Conservation (phyloP, 73 alveolate genomes). For the Paramecium pentaurelia region DNA sequence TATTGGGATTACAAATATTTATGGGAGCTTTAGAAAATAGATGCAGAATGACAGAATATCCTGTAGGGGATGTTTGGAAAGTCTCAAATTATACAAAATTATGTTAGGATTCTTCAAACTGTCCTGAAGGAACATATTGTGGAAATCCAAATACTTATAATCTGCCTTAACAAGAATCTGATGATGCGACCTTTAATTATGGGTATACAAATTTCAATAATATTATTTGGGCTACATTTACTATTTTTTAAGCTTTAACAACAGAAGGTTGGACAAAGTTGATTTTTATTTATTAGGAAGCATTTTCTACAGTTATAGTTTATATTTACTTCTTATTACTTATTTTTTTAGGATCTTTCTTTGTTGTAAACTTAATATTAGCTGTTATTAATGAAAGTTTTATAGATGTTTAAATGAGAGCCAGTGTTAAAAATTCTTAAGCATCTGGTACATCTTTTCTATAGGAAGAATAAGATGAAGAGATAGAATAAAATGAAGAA, state of each 20-base stretch:
- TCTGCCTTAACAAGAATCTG: constrained; percentile 11
- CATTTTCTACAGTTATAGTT: constrained; percentile 19
- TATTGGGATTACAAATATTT: constrained; percentile 71
- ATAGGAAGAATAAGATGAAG: background rate
- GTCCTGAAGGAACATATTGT: constrained; percentile 43
- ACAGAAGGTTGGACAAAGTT: constrained; percentile 70
- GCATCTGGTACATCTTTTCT: background rate
- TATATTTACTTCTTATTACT: constrained; percentile 54
- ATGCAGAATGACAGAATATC: constrained; percentile 57
- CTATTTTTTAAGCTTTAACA: constrained; percentile 64
- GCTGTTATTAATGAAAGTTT: constrained; percentile 72
- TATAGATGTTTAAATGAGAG: background rate
- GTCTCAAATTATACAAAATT: background rate
- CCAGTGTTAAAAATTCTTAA: background rate
- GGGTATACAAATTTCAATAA: constrained; percentile 68
- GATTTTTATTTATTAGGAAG: constrained; percentile 58
- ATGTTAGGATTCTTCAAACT: constrained; percentile 18
- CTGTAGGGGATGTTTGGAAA: background rate
- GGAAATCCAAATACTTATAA: background rate
- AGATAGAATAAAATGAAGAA: background rate
- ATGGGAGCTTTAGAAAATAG: constrained; percentile 67
- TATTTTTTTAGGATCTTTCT: constrained; percentile 64
- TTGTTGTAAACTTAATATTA: constrained; percentile 68
- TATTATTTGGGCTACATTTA: constrained; percentile 58
- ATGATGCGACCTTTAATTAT: constrained; percentile 50